Base-by-base conservation (phyloP, 164 flowering plant genomes). In the Aristolochia contorta region DNA sequence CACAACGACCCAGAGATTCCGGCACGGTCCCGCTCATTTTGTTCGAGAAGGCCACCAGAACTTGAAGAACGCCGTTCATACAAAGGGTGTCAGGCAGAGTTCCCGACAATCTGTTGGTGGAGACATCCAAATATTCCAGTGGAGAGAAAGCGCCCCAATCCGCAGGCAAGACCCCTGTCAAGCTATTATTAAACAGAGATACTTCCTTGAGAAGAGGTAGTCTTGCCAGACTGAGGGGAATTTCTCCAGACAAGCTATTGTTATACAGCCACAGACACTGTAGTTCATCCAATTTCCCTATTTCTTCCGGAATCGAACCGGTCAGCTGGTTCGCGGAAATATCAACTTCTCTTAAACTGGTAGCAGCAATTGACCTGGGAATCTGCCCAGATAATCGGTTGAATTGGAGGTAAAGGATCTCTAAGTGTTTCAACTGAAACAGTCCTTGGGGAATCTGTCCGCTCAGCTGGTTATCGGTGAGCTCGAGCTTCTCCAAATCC, bases 241-340 rank as follows among this genome's bases (percentile, higher is more conserved):
- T 71, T 23, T 63, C 69, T 1, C 89, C 96, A 3, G 77, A 63
- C 4, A 89, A 65, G 13, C 68, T 60, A 59, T 91, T 91, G 1
- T 4, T 0, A 22, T 65, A 78, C 61, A 89, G 47, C 21, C 23
- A 52, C 56, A 91, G 57, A 0, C 23, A 1, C 8, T 33, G 22
- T 71, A 89, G 48, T 0, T 68, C 68, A 41, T 63, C 23, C 27
- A 85, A 65, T 59, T 77, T 82, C 5, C 81, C 89, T 23, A 92
- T 66, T 20, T 64, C 84, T 32, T 69, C 76, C 0, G 96, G 96
- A 6, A 92, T 71, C 8, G 72, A 1, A 16, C 98, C 98, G n/a
- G 61, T 78, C 61, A 92, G 58, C 15, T 71, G 65, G 69, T 92
- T 92, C 49, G 14, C 58, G 0, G 80, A 72, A 12, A 89, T 64